A percentile compares a stretch with the other conserved stretches of the same genome.
phyloP scores from a whole-genome alignment of 1,284 basidiomycete species.

The Naganishia sp. region DNA sequence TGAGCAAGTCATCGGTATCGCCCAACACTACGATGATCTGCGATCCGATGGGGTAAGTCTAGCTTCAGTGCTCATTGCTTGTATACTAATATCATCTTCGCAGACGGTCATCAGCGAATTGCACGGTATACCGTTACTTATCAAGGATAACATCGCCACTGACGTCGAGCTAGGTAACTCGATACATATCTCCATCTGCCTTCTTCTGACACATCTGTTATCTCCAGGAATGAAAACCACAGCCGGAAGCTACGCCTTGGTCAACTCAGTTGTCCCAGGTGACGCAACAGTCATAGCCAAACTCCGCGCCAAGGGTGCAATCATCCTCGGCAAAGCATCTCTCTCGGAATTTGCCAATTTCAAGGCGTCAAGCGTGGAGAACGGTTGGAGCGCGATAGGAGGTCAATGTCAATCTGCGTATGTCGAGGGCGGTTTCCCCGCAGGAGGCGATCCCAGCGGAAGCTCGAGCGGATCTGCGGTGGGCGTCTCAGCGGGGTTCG shows the following conservation, averaged over 20 bases:
- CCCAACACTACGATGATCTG: slow-evolving; percentile 18
- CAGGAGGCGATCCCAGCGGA: slow-evolving; percentile 39
- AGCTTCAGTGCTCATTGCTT: neutral
- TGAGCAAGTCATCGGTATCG: slow-evolving; percentile 6
- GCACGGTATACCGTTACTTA: slow-evolving; percentile 42
- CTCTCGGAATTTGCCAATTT: slow-evolving; percentile 40
- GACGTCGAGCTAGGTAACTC: slow-evolving; percentile 38
- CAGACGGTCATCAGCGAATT: slow-evolving; percentile 29
- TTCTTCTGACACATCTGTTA: neutral
- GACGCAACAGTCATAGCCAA: slow-evolving; percentile 26
- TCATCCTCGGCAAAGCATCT: slow-evolving; percentile 46
- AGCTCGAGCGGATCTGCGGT: slow-evolving; percentile 40
- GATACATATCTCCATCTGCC: slow-evolving; percentile 23
- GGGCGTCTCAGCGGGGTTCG: slow-evolving; percentile 38
- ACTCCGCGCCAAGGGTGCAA: slow-evolving; percentile 38
- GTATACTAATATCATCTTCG: neutral
- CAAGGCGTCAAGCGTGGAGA: slow-evolving; percentile 29
- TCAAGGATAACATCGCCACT: slow-evolving; percentile 44
- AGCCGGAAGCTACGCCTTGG: slow-evolving; percentile 22
- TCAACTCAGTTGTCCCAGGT: slow-evolving; percentile 18
- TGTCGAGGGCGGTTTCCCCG: slow-evolving; percentile 37
- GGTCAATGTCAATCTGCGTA: slow-evolving; percentile 41
- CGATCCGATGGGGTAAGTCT: slow-evolving; percentile 6
- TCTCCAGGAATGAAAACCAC: slow-evolving; percentile 26
- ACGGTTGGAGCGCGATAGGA: slow-evolving; percentile 41